Evolutionary conservation across 1,139 yeast species (phyloP).

Genomic region (Schizosaccharomyces versatilis): DNA sequence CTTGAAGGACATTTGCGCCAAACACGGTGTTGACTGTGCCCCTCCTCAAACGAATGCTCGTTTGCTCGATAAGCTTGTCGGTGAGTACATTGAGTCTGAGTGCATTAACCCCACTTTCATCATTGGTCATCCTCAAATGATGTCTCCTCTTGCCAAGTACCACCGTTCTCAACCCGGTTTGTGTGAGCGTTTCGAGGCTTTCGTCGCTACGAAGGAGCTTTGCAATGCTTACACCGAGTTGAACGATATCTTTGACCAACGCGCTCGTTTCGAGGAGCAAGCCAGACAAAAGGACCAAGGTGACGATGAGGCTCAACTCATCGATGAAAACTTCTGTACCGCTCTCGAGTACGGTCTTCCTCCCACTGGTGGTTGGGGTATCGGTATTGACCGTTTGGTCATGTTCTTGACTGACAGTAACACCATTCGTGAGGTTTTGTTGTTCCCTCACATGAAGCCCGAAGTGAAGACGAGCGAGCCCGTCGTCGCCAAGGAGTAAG

Average conservation of each 20-base stretch:
- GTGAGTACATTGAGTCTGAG: constrained; percentile 68
- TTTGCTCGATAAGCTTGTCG: constrained; percentile 94
- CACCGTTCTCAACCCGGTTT: constrained; percentile 80
- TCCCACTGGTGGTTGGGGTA: constrained; percentile 99
- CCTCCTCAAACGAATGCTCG: constrained; percentile 97
- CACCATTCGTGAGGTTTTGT: constrained; percentile 89
- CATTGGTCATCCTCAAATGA: constrained; percentile 97
- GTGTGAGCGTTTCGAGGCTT: constrained; percentile 95
- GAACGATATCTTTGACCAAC: constrained; percentile 80
- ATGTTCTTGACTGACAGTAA: constrained; percentile 90
- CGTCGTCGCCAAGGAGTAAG: background rate
- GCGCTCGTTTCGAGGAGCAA: constrained; percentile 47
- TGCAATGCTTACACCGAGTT: constrained; percentile 96
- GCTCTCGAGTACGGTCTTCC: constrained; percentile 97
- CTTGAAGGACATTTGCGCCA: constrained; percentile 56
- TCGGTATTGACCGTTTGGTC: constrained; percentile 95
- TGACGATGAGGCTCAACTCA: constrained; percentile 93
- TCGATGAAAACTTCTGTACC: constrained; percentile 91
- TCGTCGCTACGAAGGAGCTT: constrained; percentile 94
- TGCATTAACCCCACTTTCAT: constrained; percentile 94
- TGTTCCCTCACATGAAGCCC: constrained; percentile 72
- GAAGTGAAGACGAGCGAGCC: background rate
- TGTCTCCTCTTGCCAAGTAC: constrained; percentile 97
- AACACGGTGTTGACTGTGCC: constrained; percentile 70
- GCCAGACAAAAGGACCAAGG: constrained; percentile 97